Evolutionary conservation across 2,329 filamentous ascomycete species (phyloP).

Genomic region (Sphaerulina populicola): DNA sequence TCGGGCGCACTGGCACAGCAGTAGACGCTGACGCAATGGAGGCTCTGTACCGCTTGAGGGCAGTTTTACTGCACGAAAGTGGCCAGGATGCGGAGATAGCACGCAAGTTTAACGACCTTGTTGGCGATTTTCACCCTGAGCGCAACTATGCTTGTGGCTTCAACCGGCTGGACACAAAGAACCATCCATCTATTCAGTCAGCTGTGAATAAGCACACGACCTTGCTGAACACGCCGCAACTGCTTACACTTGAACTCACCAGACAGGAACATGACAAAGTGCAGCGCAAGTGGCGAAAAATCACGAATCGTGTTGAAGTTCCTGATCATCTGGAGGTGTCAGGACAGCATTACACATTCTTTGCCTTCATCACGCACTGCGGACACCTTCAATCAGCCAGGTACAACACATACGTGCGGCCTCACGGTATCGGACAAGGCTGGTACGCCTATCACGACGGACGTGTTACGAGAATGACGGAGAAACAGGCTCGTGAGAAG

Average conservation of each 20-base stretch:
- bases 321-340: constrained; percentile 48
- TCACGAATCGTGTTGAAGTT: constrained; percentile 49
- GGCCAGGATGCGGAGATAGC: constrained; percentile 5
- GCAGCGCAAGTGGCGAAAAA: constrained; percentile 49
- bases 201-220: constrained; percentile 33
- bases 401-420: constrained; percentile 54
- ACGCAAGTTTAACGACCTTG: constrained; percentile 19
- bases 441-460: constrained; percentile 52
- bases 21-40: constrained; percentile 22
- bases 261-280: constrained; percentile 50
- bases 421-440: constrained; percentile 46
- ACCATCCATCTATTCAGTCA: constrained; percentile 35
- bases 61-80: background rate
- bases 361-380: constrained; percentile 53
- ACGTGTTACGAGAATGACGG: constrained; percentile 49
- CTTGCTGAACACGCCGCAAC: constrained; percentile 27
- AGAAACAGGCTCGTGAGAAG: constrained; percentile 45
- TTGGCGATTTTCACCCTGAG: constrained; percentile 21
- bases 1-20: constrained; percentile 9
- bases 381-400: constrained; percentile 51
- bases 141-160: constrained; percentile 18
- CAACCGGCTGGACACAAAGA: constrained; percentile 26
- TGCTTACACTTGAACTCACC: constrained; percentile 45
- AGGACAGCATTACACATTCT: constrained; percentile 47
- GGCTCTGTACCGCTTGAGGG: constrained; percentile 18